Evolutionary conservation across 1,284 basidiomycete species (phyloP), one percentile per base, ranked within the genome.

Genomic region (Ceratobasidium papillatum): DNA sequence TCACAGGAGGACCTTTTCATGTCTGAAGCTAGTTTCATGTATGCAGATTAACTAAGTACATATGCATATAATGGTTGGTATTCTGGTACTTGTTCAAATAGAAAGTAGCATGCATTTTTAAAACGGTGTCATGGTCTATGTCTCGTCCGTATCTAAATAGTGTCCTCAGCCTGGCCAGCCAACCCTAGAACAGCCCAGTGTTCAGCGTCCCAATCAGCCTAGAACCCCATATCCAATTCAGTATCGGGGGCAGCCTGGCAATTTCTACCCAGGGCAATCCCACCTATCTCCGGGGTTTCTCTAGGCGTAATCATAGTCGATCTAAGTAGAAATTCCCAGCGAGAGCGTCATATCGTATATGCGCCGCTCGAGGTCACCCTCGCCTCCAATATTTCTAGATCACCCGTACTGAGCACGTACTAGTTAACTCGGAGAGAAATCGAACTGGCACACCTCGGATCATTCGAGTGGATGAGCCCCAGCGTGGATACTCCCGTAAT

Each of bases 271-370:
- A 1, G 43, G 54, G n/a, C 38, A 38, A n/a, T 56, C 30, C 7
- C 47, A n/a, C 58, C 69, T 12, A 62, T 62, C 36, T 5, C 54
- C 3, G 58, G 58, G 4, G 49, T 34, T 22, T 52, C 36, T 38
- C 49, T 36, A 19, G 59, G 43, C 11, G 32, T n/a, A 34, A 62
- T 73, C n/a, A 41, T 62, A 0, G 71, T 63, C 25, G 71, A 73
- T n/a, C n/a, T n/a, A 38, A 17, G 43, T n/a, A 73, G 71, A 38
- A 30, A 45, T 45, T 9, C 62, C 66, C 22, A 52, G 51, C 7
- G 51, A 47, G 19, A 56, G 56, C n/a, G n/a, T n/a, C n/a, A n/a
- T n/a, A n/a, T n/a, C n/a, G n/a, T 27, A 30, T 12, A 22, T 14
- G 7, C 25, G 41, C 30, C 22, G 54, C 17, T 71, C 66, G n/a